Conservation (phyloP, 1,284 basidiomycete species). For the Pulveroboletus ridleyi region DNA sequence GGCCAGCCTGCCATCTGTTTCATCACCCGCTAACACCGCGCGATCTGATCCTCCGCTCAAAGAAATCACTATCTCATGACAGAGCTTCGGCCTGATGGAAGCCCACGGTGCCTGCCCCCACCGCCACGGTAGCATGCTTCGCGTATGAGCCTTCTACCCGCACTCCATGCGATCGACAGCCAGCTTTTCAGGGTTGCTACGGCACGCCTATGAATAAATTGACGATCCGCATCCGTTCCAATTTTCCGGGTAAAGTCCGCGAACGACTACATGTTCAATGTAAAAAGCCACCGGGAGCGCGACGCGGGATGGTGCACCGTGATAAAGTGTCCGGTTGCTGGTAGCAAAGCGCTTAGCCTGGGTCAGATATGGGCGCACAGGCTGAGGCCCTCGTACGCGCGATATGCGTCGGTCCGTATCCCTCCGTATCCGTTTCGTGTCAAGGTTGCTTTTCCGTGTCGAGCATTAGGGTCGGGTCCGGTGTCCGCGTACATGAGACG, state of each 20-base stretch:
- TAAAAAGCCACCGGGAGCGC: conserved; percentile 1
- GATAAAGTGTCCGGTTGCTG: background rate
- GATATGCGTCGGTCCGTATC: background rate
- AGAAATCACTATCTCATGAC: conserved; percentile 6
- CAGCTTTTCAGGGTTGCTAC: conserved; percentile 5
- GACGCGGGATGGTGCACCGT: background rate
- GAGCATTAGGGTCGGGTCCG: too few relatives aligned
- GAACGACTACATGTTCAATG: conserved; percentile 6
- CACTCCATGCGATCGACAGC: conserved; percentile 11
- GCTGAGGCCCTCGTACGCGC: background rate
- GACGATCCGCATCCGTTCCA: conserved; percentile 26
- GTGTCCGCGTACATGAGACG: too few relatives aligned
- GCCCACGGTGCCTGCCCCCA: background rate
- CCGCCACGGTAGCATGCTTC: background rate
- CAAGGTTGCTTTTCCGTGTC: too few relatives aligned
- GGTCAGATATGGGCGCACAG: too few relatives aligned
- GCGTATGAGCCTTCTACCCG: conserved; percentile 2
- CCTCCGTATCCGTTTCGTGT: too few relatives aligned
- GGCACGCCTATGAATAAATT: conserved; percentile 11
- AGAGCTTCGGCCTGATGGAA: conserved; percentile 12
- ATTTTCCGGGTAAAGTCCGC: conserved; percentile 20
- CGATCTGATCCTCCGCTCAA: conserved; percentile 25
- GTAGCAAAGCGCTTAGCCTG: background rate
- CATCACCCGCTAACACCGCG: conserved; percentile 8
- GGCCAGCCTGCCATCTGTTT: background rate